A percentile compares a stretch with the other conserved stretches of the same genome.
Conservation (phyloP, 2,329 filamentous ascomycete species). For the Ceratocystis albifundus region DNA sequence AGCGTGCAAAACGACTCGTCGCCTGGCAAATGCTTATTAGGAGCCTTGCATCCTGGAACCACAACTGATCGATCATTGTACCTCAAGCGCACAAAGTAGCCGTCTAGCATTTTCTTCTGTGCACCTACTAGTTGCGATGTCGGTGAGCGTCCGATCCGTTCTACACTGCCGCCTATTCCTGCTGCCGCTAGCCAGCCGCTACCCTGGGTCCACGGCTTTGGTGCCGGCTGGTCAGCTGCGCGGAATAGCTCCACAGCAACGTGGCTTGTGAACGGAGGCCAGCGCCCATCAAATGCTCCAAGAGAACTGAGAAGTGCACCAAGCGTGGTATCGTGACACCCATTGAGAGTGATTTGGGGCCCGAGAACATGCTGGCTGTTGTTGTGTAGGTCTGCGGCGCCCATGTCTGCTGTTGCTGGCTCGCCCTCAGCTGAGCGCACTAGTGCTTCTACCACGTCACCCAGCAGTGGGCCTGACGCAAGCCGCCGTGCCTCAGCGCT, state of each 20-base stretch:
- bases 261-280: conserved; percentile 91
- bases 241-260: conserved; percentile 84
- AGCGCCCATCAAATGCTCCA: conserved; percentile 63
- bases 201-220: neutral
- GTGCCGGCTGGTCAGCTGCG: conserved; percentile 5
- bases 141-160: conserved; percentile 14
- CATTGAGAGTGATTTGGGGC: conserved; percentile 60
- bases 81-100: conserved; percentile 77
- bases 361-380: neutral
- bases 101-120: conserved; percentile 51
- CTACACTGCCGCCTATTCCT: neutral
- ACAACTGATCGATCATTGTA: conserved; percentile 80
- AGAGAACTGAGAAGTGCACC: conserved; percentile 66
- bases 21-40: conserved; percentile 73
- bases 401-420: conserved; percentile 28
- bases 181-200: conserved; percentile 2
- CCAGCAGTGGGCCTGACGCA: conserved; percentile 74
- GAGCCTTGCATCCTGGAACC: conserved; percentile 65
- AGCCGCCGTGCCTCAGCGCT: conserved; percentile 76
- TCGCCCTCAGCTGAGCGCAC: conserved; percentile 48
- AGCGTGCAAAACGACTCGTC: conserved; percentile 87
- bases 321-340: conserved; percentile 89
- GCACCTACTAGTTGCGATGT: conserved; percentile 42
- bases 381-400: neutral
- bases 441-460: conserved; percentile 71